Percentiles rank a stretch among this genome's conserved stretches.
Conservation (phyloP, 2,329 filamentous ascomycete species). For the Xylariaceae sp. region DNA sequence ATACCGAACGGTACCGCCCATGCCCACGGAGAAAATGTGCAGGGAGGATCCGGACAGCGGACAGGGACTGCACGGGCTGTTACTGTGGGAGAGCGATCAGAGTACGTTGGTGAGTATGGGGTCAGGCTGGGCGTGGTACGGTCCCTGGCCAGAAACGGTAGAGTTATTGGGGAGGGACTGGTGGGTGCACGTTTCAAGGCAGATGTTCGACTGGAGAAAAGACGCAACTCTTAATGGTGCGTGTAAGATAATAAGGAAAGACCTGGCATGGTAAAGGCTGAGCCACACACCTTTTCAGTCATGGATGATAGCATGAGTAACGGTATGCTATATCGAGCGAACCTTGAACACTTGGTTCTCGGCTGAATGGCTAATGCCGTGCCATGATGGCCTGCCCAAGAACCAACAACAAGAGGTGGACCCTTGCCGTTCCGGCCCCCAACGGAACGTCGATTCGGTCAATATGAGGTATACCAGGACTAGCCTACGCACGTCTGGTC, state of each 20-base stretch:
- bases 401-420: constrained; percentile 31
- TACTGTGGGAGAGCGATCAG: constrained; percentile 14
- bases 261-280: constrained; percentile 30
- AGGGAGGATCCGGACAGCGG: constrained; percentile 39
- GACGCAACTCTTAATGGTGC: constrained; percentile 27
- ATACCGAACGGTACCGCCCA: constrained; percentile 40
- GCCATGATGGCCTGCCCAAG: constrained; percentile 31
- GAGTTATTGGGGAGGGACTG: constrained; percentile 32
- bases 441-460: constrained; percentile 22
- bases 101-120: constrained; percentile 18
- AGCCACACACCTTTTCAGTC: constrained; percentile 34
- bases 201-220: constrained; percentile 30
- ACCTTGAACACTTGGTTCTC: constrained; percentile 36
- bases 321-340: constrained; percentile 32
- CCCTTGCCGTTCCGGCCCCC: constrained; percentile 27
- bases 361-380: constrained; percentile 49
- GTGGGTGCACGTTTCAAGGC: constrained; percentile 29
- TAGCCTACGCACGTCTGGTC: not conserved
- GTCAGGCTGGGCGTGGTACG: constrained; percentile 25
- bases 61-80: constrained; percentile 37
- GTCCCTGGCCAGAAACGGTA: constrained; percentile 38
- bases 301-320: constrained; percentile 29
- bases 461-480: not conserved
- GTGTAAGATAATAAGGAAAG: constrained; percentile 26
- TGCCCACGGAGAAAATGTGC: constrained; percentile 43